Percentiles rank a stretch among this genome's conserved stretches.
Evolutionary conservation across 495 filamentous ascomycete species (phyloP).

Genomic region (Penicillium coprophilum): DNA sequence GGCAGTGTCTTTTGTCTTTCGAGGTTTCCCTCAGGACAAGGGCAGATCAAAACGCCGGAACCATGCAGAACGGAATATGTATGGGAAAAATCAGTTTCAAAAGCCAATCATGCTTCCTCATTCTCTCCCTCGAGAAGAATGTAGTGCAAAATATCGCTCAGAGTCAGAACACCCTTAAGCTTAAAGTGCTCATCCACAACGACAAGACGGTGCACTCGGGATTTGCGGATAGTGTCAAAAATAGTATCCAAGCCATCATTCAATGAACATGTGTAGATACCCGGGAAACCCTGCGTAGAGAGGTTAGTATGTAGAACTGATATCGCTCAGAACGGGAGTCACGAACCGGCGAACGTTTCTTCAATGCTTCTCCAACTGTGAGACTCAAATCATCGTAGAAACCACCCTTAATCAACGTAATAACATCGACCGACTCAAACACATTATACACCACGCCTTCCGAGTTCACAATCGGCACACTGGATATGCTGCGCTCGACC

Average conservation of each 20-base stretch:
- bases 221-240: conserved; percentile 94
- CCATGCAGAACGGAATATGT: conserved; percentile 40
- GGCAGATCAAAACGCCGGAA: conserved; percentile 36
- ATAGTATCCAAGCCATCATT: conserved; percentile 92
- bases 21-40: conserved; percentile 3
- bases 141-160: conserved; percentile 97
- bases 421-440: conserved; percentile 97
- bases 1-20: neutral
- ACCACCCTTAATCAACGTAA: conserved; percentile 90
- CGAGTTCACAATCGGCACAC: conserved; percentile 86
- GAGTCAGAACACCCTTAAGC: conserved; percentile 84
- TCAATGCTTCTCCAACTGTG: conserved; percentile 84
- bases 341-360: conserved; percentile 75
- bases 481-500: conserved; percentile 89
- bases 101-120: conserved; percentile 39
- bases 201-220: conserved; percentile 86
- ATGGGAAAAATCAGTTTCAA: conserved; percentile 11
- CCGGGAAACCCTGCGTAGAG: conserved; percentile 74
- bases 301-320: conserved; percentile 7
- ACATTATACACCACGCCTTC: conserved; percentile 86
- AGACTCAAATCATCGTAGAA: conserved; percentile 87
- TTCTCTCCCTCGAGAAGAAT: conserved; percentile 81
- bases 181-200: conserved; percentile 86
- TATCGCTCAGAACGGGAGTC: neutral
- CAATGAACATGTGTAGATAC: conserved; percentile 93